These are phyloP conservation scores for Candida loeiensis DNA, from an alignment of 805 yeast genomes.

Conservation along the genomic window DNA sequence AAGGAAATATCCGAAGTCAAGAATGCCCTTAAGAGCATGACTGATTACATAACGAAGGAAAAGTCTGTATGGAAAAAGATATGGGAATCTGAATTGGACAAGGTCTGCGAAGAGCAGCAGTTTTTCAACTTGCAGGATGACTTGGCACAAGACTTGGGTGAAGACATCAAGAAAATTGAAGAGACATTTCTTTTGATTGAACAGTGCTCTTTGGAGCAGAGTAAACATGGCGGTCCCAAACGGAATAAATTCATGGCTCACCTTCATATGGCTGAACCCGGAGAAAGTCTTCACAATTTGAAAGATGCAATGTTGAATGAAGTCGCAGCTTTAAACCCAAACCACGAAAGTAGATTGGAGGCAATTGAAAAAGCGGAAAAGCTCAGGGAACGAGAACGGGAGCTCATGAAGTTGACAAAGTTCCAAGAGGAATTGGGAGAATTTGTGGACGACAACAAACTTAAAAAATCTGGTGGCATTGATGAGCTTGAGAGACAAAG, in stretches of 20 bases:
- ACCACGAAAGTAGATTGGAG: slow-evolving; percentile 79
- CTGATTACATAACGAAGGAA: slow-evolving; percentile 61
- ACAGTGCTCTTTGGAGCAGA: slow-evolving; percentile 75
- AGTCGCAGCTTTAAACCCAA: slow-evolving; percentile 74
- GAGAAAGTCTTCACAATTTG: slow-evolving; percentile 52
- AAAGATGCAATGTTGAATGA: slow-evolving; percentile 79
- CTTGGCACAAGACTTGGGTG: slow-evolving; percentile 69
- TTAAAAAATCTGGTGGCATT: slow-evolving; percentile 84
- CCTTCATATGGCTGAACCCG: slow-evolving; percentile 57
- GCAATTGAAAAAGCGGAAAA: slow-evolving; percentile 89
- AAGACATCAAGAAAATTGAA: slow-evolving; percentile 73
- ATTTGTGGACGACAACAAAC: slow-evolving; percentile 73
- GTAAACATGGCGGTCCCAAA: slow-evolving; percentile 50
- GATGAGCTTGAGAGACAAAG: slow-evolving; percentile 78
- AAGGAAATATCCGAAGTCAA: slow-evolving; percentile 64
- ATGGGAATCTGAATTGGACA: slow-evolving; percentile 89
- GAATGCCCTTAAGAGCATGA: slow-evolving; percentile 48
- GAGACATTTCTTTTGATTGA: slow-evolving; percentile 83
- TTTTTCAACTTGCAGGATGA: slow-evolving; percentile 88
- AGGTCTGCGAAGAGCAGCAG: slow-evolving; percentile 91
- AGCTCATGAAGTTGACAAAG: slow-evolving; percentile 51
- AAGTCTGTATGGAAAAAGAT: slow-evolving; percentile 83
- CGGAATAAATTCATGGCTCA: slow-evolving; percentile 38
- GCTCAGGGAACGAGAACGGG: slow-evolving; percentile 67
- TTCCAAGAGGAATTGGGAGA: slow-evolving; percentile 84